Evolutionary conservation across 1,284 basidiomycete genomes (phyloP).

Genomic region (Mycena citricolor): DNA sequence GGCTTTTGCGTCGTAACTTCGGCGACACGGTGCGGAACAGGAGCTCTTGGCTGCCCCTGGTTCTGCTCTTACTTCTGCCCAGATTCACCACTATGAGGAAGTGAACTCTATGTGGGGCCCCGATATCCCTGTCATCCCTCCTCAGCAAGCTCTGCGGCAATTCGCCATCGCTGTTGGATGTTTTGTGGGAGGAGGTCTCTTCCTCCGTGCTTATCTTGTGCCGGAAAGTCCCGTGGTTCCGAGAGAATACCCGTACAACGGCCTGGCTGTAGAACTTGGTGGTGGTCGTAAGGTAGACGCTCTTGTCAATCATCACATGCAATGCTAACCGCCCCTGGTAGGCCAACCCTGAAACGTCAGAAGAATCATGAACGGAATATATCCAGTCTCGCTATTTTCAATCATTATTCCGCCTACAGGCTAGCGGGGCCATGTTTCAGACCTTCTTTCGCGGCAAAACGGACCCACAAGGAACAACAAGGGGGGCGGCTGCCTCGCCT

Average conservation of each 20-base stretch:
- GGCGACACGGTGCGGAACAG: conserved; percentile 79
- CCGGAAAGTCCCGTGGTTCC: conserved; percentile 64
- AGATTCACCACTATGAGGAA: conserved; percentile 87
- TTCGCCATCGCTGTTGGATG: conserved; percentile 59
- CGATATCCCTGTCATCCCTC: conserved; percentile 62
- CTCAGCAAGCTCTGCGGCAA: conserved; percentile 58
- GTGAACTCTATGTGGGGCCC: conserved; percentile 87
- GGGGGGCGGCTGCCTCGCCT: no score
- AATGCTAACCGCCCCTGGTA: conserved; percentile 3
- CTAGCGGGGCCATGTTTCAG: no score
- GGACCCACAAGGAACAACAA: no score
- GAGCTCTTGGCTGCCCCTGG: conserved; percentile 7
- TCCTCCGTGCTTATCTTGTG: conserved; percentile 44
- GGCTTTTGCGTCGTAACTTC: conserved; percentile 80
- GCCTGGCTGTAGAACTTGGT: conserved; percentile 71
- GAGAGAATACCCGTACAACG: conserved; percentile 72
- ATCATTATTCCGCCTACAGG: no score
- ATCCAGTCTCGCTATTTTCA: no score
- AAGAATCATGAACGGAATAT: no score
- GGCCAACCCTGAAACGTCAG: conserved; percentile 25
- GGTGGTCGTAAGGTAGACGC: conserved; percentile 68
- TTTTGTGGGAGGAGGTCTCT: conserved; percentile 46
- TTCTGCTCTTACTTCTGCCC: conserved; percentile 11
- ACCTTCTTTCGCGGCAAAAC: no score
- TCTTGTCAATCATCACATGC: background rate